Conservation (phyloP, 1,139 yeast species). For the Sugiyamaella sp. region DNA sequence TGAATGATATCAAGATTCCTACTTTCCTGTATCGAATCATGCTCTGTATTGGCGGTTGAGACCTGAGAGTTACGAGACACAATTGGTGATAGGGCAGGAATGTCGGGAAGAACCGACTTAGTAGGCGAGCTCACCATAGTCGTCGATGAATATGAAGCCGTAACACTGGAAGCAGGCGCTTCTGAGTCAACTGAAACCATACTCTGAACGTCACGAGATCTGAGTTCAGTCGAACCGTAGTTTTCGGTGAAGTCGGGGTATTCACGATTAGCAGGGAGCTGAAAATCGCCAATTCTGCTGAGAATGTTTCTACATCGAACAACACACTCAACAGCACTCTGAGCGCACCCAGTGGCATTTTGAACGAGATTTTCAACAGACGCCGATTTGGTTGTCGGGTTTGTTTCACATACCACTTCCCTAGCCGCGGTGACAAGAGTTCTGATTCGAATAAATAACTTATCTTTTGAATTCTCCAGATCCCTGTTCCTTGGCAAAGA, state of each 20-base stretch:
- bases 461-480: constrained; percentile 44
- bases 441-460: constrained; percentile 41
- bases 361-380: constrained; percentile 18
- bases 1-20: constrained; percentile 35
- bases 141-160: constrained; percentile 11
- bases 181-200: constrained; percentile 5
- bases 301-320: constrained; percentile 52
- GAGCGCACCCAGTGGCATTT: constrained; percentile 40
- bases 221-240: constrained; percentile 43
- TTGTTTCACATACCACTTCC: constrained; percentile 16
- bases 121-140: not conserved
- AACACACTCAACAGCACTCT: constrained; percentile 46
- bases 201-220: constrained; percentile 5
- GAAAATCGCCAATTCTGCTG: constrained; percentile 71
- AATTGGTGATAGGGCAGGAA: constrained; percentile 28
- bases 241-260: constrained; percentile 80
- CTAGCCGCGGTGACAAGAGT: constrained; percentile 34
- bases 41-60: not conserved
- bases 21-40: not conserved
- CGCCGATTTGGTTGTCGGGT: constrained; percentile 3
- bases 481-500: constrained; percentile 39
- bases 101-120: constrained; percentile 27
- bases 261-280: constrained; percentile 62
- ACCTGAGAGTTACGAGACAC: constrained; percentile 17
- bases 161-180: constrained; percentile 12